These are phyloP conservation scores for Diplodia scrobiculata DNA, from an alignment of 2,329 filamentous ascomycete species.

Conservation along the genomic window DNA sequence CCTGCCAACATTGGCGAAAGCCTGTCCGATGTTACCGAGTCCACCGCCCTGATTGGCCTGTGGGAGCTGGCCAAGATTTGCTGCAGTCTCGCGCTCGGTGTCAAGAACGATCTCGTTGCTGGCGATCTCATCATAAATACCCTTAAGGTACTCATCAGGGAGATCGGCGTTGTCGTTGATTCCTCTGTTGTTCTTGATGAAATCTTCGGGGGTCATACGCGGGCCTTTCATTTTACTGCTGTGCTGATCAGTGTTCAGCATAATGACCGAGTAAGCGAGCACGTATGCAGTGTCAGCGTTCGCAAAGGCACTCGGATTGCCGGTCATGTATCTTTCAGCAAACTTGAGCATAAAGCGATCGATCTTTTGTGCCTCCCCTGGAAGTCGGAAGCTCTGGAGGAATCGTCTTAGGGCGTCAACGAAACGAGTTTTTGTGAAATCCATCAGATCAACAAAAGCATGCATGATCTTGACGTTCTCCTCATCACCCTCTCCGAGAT, in stretches of 20 bases:
- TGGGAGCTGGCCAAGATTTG: constrained; percentile 68
- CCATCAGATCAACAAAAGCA: constrained; percentile 93
- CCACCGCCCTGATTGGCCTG: constrained; percentile 62
- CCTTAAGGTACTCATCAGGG: constrained; percentile 84
- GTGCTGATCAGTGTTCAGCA: constrained; percentile 95
- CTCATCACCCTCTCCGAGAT: constrained; percentile 86
- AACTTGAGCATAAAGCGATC: constrained; percentile 99
- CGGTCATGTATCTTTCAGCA: constrained; percentile 89
- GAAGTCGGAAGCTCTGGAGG: constrained; percentile 89
- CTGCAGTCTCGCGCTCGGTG: constrained; percentile 86
- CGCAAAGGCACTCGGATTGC: constrained; percentile 95
- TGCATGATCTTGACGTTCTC: constrained; percentile 98
- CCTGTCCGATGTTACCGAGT: constrained; percentile 81
- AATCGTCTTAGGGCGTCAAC: constrained; percentile 91
- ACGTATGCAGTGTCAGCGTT: constrained; percentile 98
- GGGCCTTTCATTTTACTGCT: constrained; percentile 78
- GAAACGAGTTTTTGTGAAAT: constrained; percentile 87
- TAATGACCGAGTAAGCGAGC: constrained; percentile 90
- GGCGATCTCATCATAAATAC: constrained; percentile 90
- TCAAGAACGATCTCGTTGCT: constrained; percentile 91
- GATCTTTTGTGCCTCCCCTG: constrained; percentile 97
- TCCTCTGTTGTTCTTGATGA: constrained; percentile 97
- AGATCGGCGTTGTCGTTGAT: constrained; percentile 97
- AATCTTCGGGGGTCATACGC: constrained; percentile 94
- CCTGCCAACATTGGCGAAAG: constrained; percentile 85